Evolutionary conservation across 805 yeast species (phyloP).

Genomic region (Hanseniaspora singularis): DNA sequence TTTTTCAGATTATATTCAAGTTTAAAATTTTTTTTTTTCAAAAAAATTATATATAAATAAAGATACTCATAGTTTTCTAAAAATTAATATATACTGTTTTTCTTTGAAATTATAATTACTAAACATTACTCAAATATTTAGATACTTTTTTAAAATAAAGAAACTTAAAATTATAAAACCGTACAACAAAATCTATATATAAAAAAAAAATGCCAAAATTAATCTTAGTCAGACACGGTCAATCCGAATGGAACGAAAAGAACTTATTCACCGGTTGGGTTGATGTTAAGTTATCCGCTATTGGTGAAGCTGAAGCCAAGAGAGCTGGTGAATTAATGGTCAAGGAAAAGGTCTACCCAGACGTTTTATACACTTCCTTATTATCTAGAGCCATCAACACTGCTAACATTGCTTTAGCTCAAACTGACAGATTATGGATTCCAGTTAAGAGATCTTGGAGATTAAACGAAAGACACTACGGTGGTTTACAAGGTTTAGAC

Average conservation of each 20-base stretch:
- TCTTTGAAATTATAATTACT: no score
- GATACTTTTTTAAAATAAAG: no score
- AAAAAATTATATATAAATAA: no score
- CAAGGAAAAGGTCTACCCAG: conserved; percentile 77
- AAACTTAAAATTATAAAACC: neutral
- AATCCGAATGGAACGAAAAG: conserved; percentile 97
- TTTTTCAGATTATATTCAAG: no score
- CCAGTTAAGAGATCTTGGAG: conserved; percentile 95
- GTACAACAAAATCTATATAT: neutral
- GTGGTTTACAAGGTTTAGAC: conserved; percentile 97
- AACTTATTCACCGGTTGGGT: conserved; percentile 99
- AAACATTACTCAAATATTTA: no score
- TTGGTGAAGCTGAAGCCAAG: conserved; percentile 81
- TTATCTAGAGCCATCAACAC: conserved; percentile 93
- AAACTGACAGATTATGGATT: conserved; percentile 79
- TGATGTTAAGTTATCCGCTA: conserved; percentile 72
- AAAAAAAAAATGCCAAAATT: conserved; percentile 43
- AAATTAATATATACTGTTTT: no score
- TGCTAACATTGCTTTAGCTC: conserved; percentile 83
- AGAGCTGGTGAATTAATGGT: conserved; percentile 87
- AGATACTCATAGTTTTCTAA: no score
- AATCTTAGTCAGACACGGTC: conserved; percentile 95
- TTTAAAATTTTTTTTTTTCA: no score
- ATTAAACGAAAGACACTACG: conserved; percentile 97
- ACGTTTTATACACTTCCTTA: conserved; percentile 79